phyloP scores from a whole-genome alignment of 192 early-diverging fungal genomes.

The Backusella macrospora region DNA sequence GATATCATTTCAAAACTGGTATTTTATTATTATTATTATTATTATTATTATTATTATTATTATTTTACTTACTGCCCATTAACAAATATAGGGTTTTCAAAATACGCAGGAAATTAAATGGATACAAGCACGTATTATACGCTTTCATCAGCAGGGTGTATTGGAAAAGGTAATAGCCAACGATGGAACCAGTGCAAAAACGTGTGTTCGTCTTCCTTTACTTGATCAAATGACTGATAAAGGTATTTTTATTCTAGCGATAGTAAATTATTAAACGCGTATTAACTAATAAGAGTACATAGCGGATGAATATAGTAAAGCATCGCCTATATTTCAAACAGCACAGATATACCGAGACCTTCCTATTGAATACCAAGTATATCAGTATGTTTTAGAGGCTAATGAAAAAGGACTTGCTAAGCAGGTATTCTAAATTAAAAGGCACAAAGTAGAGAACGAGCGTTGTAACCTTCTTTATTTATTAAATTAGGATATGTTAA shows the following conservation, averaged over 20 bases:
- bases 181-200: neutral
- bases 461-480: neutral
- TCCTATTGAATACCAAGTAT: slow-evolving; percentile 17
- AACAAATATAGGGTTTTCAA: neutral
- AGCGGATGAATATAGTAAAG: neutral
- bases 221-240: neutral
- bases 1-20: neutral
- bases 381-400: neutral
- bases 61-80: neutral
- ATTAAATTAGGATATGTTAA: neutral
- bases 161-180: neutral
- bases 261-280: neutral
- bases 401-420: neutral
- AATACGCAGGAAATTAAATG: neutral
- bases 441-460: neutral
- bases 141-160: neutral
- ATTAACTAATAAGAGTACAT: neutral
- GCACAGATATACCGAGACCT: neutral
- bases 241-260: neutral
- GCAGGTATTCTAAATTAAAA: neutral
- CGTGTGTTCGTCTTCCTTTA: slow-evolving; percentile 2
- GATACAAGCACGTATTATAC: neutral
- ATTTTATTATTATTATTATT: no score
- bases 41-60: no score
- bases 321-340: neutral